A percentile compares a stretch with the other conserved stretches of the same genome.
These are phyloP conservation scores for Lobosporangium transversale DNA, from an alignment of 192 early-diverging fungal species.

Conservation along the genomic window DNA sequence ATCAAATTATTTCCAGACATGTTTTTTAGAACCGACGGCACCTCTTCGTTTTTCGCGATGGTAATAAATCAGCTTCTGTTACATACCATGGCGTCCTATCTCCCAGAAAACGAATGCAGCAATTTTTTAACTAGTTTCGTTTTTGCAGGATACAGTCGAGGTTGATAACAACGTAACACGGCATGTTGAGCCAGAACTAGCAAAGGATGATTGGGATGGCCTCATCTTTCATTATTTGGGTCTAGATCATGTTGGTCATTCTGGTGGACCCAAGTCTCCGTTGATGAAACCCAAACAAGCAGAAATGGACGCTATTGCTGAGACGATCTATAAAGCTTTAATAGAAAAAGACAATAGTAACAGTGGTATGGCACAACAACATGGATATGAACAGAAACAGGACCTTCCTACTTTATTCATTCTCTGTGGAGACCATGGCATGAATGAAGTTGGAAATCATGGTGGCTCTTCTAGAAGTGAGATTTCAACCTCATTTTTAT, in stretches of 20 bases:
- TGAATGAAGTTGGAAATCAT: constrained; percentile 80
- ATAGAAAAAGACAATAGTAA: constrained; percentile 16
- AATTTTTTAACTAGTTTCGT: no score
- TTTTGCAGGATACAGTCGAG: constrained; percentile 76
- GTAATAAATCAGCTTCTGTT: constrained; percentile 36
- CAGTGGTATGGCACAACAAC: no score
- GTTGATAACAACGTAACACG: constrained; percentile 81
- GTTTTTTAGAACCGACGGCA: constrained; percentile 69
- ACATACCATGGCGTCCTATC: no score
- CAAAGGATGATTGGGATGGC: constrained; percentile 71
- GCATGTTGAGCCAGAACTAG: constrained; percentile 66
- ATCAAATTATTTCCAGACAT: constrained; percentile 81
- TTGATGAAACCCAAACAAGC: constrained; percentile 79
- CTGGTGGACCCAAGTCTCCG: constrained; percentile 71
- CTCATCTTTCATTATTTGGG: constrained; percentile 84
- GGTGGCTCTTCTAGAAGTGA: constrained; percentile 66
- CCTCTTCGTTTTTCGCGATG: constrained; percentile 73
- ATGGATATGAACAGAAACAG: not conserved
- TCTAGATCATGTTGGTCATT: constrained; percentile 85
- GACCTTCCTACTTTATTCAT: constrained; percentile 75
- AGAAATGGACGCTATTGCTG: constrained; percentile 79
- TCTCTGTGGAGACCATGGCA: constrained; percentile 86
- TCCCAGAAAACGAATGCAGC: no score
- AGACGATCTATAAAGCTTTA: constrained; percentile 59
- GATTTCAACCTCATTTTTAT: constrained; percentile 59